These are phyloP conservation scores for Calonectria pseudoreteaudii DNA, from an alignment of 2,329 filamentous ascomycete species.

Conservation along the genomic window DNA sequence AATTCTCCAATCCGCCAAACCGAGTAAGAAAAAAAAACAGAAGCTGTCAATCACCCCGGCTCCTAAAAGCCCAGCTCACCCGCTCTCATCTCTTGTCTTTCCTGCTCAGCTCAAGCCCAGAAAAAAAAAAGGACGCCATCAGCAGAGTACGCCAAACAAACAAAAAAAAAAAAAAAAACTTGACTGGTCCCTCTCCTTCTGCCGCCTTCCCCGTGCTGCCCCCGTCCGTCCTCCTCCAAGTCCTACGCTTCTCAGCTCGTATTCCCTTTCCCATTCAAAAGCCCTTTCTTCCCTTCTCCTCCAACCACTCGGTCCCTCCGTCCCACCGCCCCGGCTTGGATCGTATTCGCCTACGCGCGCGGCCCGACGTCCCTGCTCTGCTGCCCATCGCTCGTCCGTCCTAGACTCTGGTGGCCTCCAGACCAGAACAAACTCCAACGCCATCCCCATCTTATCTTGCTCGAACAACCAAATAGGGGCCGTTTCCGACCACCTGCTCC, in stretches of 20 bases:
- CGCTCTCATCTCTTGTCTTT: neutral
- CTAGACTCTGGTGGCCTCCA: slow-evolving; percentile 11
- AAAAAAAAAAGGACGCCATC: neutral
- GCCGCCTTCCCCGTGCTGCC: slow-evolving; percentile 10
- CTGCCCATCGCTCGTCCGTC: slow-evolving; percentile 17
- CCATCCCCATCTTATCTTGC: slow-evolving; percentile 14
- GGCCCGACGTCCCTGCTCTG: slow-evolving; percentile 26
- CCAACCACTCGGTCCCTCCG: slow-evolving; percentile 40
- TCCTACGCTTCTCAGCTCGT: slow-evolving; percentile 41
- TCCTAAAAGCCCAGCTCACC: slow-evolving; percentile 12
- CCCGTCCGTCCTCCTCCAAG: slow-evolving; percentile 20
- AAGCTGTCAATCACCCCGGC: neutral
- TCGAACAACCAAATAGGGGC: slow-evolving; percentile 25
- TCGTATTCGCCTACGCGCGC: slow-evolving; percentile 37
- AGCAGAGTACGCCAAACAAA: slow-evolving; percentile 1
- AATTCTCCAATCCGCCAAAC: slow-evolving; percentile 7
- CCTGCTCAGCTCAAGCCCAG: neutral
- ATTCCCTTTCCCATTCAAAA: slow-evolving; percentile 42
- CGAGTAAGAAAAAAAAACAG: neutral
- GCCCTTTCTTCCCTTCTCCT: slow-evolving; percentile 33
- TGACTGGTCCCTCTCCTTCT: slow-evolving; percentile 10
- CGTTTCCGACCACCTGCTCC: slow-evolving; percentile 19
- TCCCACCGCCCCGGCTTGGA: slow-evolving; percentile 43
- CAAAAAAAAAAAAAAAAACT: slow-evolving; percentile 10
- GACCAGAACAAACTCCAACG: slow-evolving; percentile 8